Evolutionary conservation across 2,329 filamentous ascomycete genomes (phyloP).

Genomic region (Zelopaecilomyces penicillatus): DNA sequence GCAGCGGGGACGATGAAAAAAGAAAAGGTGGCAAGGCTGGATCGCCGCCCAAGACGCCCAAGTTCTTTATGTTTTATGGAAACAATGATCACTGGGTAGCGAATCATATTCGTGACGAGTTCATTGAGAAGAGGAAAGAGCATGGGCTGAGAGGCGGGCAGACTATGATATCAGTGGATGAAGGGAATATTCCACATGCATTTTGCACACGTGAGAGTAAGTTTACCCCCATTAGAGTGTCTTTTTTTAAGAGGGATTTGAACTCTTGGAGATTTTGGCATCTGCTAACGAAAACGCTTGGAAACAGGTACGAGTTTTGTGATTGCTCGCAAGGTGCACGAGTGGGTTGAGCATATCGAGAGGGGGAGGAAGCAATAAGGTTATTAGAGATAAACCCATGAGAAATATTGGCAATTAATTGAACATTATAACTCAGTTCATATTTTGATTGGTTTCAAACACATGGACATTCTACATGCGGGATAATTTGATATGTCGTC

Average conservation of each 20-base stretch:
- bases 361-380: background rate
- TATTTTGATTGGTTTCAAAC: too few species aligned
- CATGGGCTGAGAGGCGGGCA: slow-evolving; percentile 26
- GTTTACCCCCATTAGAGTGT: slow-evolving; percentile 9
- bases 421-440: too few species aligned
- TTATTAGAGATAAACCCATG: too few species aligned
- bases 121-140: slow-evolving; percentile 38
- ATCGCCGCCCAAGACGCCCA: slow-evolving; percentile 23
- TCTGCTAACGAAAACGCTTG: too few species aligned
- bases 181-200: slow-evolving; percentile 48
- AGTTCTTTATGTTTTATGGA: slow-evolving; percentile 53
- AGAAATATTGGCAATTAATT: too few species aligned
- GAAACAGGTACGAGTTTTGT: slow-evolving; percentile 18
- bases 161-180: slow-evolving; percentile 45
- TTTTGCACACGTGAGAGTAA: slow-evolving; percentile 43
- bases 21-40: background rate
- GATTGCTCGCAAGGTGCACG: slow-evolving; percentile 21
- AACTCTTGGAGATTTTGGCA: too few species aligned
- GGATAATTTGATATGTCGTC: too few species aligned
- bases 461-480: too few species aligned
- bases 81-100: slow-evolving; percentile 56
- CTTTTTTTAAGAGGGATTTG: background rate
- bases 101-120: slow-evolving; percentile 44
- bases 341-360: slow-evolving; percentile 23
- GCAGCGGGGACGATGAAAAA: background rate